Conservation (phyloP, 73 alveolate genomes). For the Loxodes magnus region DNA sequence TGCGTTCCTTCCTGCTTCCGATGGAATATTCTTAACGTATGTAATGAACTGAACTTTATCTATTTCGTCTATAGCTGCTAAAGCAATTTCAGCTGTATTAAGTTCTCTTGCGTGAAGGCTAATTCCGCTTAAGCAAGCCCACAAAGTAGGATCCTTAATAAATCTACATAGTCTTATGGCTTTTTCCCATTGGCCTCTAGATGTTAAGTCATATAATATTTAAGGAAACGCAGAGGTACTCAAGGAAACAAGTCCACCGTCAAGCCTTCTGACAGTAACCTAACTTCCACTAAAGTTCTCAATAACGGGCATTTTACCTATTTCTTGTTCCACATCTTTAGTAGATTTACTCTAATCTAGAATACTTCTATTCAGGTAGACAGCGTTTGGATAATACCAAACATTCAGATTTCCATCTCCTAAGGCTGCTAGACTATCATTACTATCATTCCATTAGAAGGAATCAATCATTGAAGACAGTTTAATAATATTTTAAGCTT, state of each 20-base stretch:
- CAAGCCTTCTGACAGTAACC: constrained; percentile 76
- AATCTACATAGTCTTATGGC: constrained; percentile 95
- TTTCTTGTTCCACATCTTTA: constrained; percentile 52
- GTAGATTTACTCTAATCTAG: constrained; percentile 56
- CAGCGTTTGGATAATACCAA: constrained; percentile 97
- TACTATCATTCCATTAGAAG: constrained; percentile 90
- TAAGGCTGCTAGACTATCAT: constrained; percentile 82
- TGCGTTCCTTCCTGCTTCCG: constrained; percentile 44
- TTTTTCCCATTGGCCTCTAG: constrained; percentile 82
- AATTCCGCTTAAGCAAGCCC: constrained; percentile 98
- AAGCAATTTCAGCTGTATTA: constrained; percentile 89
- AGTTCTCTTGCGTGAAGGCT: constrained; percentile 62
- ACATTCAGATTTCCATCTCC: constrained; percentile 89
- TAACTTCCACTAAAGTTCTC: constrained; percentile 39
- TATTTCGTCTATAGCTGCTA: constrained; percentile 99
- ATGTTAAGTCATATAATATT: constrained; percentile 67
- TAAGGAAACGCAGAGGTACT: constrained; percentile 87
- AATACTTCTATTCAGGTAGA: constrained; percentile 91
- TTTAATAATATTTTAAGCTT: constrained; percentile 65
- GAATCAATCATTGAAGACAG: constrained; percentile 93
- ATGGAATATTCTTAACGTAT: constrained; percentile 22
- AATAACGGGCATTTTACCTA: constrained; percentile 48
- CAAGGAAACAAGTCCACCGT: constrained; percentile 77
- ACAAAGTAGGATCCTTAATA: constrained; percentile 90
- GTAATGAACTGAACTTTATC: constrained; percentile 79